Evolutionary conservation across 129 eudicot species (phyloP).

Genomic region (Helianthus tuberosus): DNA sequence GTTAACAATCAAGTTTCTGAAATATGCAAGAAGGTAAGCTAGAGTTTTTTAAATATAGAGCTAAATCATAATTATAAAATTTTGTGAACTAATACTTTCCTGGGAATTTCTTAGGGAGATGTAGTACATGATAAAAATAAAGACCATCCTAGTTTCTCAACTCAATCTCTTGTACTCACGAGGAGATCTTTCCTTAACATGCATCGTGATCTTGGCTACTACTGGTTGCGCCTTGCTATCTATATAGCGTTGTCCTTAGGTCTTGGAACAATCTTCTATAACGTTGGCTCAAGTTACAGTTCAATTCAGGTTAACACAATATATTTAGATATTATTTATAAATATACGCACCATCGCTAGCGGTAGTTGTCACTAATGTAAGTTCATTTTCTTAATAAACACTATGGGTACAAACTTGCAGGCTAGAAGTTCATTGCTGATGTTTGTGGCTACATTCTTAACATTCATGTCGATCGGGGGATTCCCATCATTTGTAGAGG

Average conservation of each 20-base stretch:
- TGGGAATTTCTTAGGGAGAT: conserved; percentile 24
- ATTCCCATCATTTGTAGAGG: conserved; percentile 87
- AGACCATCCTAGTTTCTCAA: conserved; percentile 52
- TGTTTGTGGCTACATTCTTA: conserved; percentile 69
- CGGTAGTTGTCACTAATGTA: neutral
- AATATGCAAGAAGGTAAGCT: conserved; percentile 53
- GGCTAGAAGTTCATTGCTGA: conserved; percentile 79
- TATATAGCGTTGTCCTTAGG: conserved; percentile 50
- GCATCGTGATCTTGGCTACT: conserved; percentile 70
- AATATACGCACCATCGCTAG: too few relatives aligned
- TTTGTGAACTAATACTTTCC: neutral
- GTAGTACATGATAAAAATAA: conserved; percentile 32
- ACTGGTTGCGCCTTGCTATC: conserved; percentile 66
- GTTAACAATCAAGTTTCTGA: conserved; percentile 43
- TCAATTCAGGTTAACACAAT: conserved; percentile 52
- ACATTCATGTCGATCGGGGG: conserved; percentile 91
- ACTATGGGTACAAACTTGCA: conserved; percentile 16
- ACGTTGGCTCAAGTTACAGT: conserved; percentile 50
- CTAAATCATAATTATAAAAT: neutral
- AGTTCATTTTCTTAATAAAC: neutral
- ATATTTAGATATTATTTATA: neutral
- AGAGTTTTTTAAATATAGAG: neutral
- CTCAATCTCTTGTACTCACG: conserved; percentile 61
- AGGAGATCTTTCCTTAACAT: conserved; percentile 62
- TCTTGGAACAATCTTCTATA: conserved; percentile 55